Evolutionary conservation across 148 eudicot species (phyloP), one percentile per base, ranked within the genome.

Genomic region (Amaranthus cruentus): DNA sequence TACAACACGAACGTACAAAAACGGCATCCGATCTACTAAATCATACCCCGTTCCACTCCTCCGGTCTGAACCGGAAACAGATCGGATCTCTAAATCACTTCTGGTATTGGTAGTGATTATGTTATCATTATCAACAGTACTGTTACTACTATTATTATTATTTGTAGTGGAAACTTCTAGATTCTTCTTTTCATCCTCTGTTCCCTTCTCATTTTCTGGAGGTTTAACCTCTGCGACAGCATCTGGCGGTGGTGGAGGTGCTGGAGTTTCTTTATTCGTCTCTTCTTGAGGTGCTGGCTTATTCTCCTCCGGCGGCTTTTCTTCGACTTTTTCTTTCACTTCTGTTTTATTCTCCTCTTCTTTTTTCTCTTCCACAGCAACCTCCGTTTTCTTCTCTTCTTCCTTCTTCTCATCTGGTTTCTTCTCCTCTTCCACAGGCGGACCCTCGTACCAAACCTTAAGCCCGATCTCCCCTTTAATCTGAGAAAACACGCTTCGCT

Each of bases 391-490:
- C 68, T 81, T 62, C 57, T 78, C 79, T 43, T 76, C 75, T 15
- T 38, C 10, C 3, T 62, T 15, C 55, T 55, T 49, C 60, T 76
- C 82, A 21, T 69, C 85, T 71, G 55, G 51, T 9, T 74, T 70
- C 61, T 63, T 55, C 66, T 63, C 78, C 61, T 61, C 77, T 46
- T 76, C 77, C 13, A 14, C 58, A 0, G 80, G 72, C 0, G 82
- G 74, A 46, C 80, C 88, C 43, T 90, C 89, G 12, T 74, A 87
- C 85, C 84, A 93, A 6, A 93, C 83, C 82, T 86, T 88, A 5
- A 93, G 12, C 18, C 97, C 97, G 42, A 93, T 89, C 84, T 93
- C 98, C 0, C 98, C 98, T 56, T 93, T 93, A 28, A 90, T 81
- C 84, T 93, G 98, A 1, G 96, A 90, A 48, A 93, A 93, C 13